These are phyloP conservation scores for Fraxinus albicans DNA, from an alignment of 305 asterid genomes.

Conservation along the genomic window DNA sequence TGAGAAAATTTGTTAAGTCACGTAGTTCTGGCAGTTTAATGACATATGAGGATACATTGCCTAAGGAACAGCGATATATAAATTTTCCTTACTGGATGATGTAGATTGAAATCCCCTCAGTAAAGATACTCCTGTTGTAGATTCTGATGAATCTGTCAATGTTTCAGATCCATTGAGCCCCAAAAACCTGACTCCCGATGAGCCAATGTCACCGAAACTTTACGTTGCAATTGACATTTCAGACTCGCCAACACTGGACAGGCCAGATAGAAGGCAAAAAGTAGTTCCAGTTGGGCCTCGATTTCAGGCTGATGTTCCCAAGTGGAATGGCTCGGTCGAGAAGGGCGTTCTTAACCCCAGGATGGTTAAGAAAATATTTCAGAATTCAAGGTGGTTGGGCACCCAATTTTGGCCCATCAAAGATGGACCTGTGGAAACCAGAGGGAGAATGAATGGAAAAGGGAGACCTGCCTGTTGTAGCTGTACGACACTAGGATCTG, in stretches of 20 bases:
- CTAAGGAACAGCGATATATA: conserved; percentile 33
- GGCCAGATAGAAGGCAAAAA: conserved; percentile 28
- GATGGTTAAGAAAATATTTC: conserved; percentile 19
- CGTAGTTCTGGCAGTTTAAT: conserved; percentile 44
- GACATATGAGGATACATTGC: conserved; percentile 36
- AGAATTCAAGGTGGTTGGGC: conserved; percentile 65
- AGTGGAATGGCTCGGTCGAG: conserved; percentile 44
- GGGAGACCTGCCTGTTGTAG: conserved; percentile 53
- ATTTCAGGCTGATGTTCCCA: conserved; percentile 68
- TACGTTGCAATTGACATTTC: conserved; percentile 26
- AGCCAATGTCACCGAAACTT: conserved; percentile 18
- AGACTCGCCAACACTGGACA: conserved; percentile 25
- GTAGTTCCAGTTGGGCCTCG: conserved; percentile 71
- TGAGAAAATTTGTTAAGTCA: conserved; percentile 31
- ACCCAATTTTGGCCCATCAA: conserved; percentile 55
- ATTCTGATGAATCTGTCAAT: conserved; percentile 57
- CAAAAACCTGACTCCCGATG: conserved; percentile 28
- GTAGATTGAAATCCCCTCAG: conserved; percentile 26
- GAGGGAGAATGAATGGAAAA: conserved; percentile 45
- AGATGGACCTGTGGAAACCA: conserved; percentile 14
- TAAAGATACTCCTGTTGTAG: conserved; percentile 31
- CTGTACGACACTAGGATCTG: conserved; percentile 45
- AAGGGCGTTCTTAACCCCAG: conserved; percentile 7
- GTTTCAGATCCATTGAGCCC: conserved; percentile 44
- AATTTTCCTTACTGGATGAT: conserved; percentile 30